Percentiles rank a stretch among this genome's conserved stretches.
phyloP scores from a whole-genome alignment of 225 moss, liverwort and hornwort genomes.

The Lunularia cruciata region DNA sequence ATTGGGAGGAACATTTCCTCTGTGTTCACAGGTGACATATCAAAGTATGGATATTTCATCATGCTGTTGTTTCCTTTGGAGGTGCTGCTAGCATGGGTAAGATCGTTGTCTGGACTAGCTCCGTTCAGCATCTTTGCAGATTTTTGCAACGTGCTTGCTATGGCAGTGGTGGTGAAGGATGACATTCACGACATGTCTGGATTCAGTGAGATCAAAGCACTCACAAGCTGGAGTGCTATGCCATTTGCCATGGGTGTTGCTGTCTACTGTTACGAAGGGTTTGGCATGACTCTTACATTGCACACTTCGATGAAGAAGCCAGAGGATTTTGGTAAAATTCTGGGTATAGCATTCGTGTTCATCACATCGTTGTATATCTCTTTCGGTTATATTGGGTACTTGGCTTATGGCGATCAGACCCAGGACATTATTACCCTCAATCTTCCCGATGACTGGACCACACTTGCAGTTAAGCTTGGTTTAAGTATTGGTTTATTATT shows the following conservation, averaged over 20 bases:
- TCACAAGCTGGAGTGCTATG: slow-evolving; percentile 53
- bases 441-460: slow-evolving; percentile 65
- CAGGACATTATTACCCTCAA: slow-evolving; percentile 94
- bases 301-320: slow-evolving; percentile 82
- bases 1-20: slow-evolving; percentile 85
- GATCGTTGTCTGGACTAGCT: slow-evolving; percentile 71
- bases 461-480: slow-evolving; percentile 62
- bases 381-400: slow-evolving; percentile 77
- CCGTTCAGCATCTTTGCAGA: slow-evolving; percentile 96
- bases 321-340: slow-evolving; percentile 44
- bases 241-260: slow-evolving; percentile 86
- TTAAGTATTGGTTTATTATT: slow-evolving; percentile 83
- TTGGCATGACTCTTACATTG: slow-evolving; percentile 83
- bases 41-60: slow-evolving; percentile 52
- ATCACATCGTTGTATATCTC: slow-evolving; percentile 68
- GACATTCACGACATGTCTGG: slow-evolving; percentile 54
- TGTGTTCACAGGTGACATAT: slow-evolving; percentile 50
- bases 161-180: slow-evolving; percentile 86
- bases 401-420: slow-evolving; percentile 70
- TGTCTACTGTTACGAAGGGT: slow-evolving; percentile 90
- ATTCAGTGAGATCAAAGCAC: slow-evolving; percentile 40
- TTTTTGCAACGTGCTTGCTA: slow-evolving; percentile 84
- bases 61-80: slow-evolving; percentile 55
- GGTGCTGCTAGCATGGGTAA: slow-evolving; percentile 59
- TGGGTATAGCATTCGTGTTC: slow-evolving; percentile 52